Conservation (phyloP, 768 basidiomycete genomes). For the Pisolithus tinctorius region DNA sequence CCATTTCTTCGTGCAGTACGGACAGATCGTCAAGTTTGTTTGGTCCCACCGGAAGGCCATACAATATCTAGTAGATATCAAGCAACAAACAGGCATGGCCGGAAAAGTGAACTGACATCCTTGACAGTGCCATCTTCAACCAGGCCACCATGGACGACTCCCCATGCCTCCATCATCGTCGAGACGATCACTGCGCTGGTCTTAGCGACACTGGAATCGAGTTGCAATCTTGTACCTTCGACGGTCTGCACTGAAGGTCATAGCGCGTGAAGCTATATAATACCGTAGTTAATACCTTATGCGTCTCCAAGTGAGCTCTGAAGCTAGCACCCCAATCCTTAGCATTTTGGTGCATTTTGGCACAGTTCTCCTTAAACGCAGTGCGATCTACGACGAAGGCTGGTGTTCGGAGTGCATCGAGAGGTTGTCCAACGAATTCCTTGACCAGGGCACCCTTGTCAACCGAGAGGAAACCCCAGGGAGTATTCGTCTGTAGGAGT, state of each 20-base stretch:
- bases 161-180: constrained; percentile 80
- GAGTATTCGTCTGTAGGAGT: constrained; percentile 40
- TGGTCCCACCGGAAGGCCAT: constrained; percentile 63
- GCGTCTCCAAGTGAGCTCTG: constrained; percentile 80
- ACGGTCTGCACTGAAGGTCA: constrained; percentile 42
- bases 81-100: constrained; percentile 1
- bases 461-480: constrained; percentile 34
- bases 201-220: constrained; percentile 45
- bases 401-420: constrained; percentile 63
- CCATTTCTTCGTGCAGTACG: constrained; percentile 48
- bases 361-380: constrained; percentile 68
- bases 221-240: constrained; percentile 69
- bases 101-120: constrained; percentile 49
- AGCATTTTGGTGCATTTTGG: constrained; percentile 61
- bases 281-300: constrained; percentile 46
- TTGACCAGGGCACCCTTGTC: constrained; percentile 43
- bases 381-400: constrained; percentile 72
- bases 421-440: constrained; percentile 50
- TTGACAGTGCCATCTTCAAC: constrained; percentile 67
- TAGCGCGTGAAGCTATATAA: not conserved
- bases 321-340: constrained; percentile 63
- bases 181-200: constrained; percentile 69
- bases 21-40: constrained; percentile 73
- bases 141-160: constrained; percentile 58
- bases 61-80: constrained; percentile 55